Conservation (phyloP, 106 monocot species). For the Phalaenopsis aphrodite region DNA sequence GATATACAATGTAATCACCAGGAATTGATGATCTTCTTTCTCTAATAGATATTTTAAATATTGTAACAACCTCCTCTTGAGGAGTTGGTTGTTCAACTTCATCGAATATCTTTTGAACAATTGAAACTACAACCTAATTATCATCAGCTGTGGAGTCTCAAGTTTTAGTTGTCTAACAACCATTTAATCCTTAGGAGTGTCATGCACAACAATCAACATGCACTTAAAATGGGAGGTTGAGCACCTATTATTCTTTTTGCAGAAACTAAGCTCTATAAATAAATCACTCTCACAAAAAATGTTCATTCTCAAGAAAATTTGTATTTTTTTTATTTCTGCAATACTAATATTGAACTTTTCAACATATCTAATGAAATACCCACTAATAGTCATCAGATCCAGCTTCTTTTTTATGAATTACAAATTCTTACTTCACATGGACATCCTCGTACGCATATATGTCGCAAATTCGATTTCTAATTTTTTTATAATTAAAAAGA, state of each 20-base stretch:
- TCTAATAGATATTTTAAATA: no score
- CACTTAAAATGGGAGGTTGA: background rate
- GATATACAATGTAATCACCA: no score
- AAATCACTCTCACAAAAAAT: background rate
- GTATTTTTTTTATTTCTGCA: background rate
- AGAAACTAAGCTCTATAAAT: background rate
- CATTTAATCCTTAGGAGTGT: background rate
- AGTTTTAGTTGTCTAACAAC: background rate
- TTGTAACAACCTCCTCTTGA: no score
- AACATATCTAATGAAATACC: conserved; percentile 4
- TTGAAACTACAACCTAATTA: no score
- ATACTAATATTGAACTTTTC: background rate
- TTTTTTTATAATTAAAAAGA: background rate
- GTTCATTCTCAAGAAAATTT: background rate
- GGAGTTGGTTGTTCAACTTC: no score
- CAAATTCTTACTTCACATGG: conserved; percentile 1
- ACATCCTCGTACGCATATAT: background rate
- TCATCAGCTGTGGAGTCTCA: background rate
- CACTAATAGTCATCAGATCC: background rate
- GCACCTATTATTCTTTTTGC: background rate
- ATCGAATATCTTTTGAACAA: no score
- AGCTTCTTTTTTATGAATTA: conserved; percentile 11
- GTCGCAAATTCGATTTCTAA: background rate
- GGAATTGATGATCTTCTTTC: no score
- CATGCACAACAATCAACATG: background rate